Conservation (phyloP, 495 filamentous ascomycete species). For the Hypoxylon cercidicola region DNA sequence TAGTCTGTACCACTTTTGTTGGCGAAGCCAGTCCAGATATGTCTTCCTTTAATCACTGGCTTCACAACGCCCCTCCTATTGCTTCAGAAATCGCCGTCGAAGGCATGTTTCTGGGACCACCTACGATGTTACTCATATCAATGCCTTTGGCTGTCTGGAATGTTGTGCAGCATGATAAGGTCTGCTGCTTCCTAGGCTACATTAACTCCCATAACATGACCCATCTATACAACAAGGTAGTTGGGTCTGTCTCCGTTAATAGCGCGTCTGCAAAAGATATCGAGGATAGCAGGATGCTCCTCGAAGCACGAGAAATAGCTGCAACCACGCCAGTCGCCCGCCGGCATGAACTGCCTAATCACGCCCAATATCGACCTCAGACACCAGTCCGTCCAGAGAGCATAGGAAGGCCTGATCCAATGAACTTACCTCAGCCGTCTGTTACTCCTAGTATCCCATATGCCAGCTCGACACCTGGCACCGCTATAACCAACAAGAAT, state of each 20-base stretch:
- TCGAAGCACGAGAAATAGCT: constrained; percentile 54
- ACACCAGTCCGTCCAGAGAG: constrained; percentile 46
- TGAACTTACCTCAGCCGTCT: constrained; percentile 33
- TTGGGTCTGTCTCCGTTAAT: constrained; percentile 53
- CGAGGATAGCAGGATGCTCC: constrained; percentile 60
- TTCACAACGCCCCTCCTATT: constrained; percentile 58
- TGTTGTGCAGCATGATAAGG: constrained; percentile 65
- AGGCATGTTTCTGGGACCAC: constrained; percentile 67
- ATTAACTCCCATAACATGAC: constrained; percentile 68
- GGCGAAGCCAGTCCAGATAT: constrained; percentile 67
- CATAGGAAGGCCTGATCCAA: constrained; percentile 37
- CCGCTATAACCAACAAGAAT: constrained; percentile 50
- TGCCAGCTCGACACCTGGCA: constrained; percentile 32
- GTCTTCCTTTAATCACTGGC: constrained; percentile 67
- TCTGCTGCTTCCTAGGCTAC: constrained; percentile 65
- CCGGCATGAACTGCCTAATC: constrained; percentile 40
- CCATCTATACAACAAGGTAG: constrained; percentile 63
- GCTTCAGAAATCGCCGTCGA: constrained; percentile 65
- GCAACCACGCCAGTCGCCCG: constrained; percentile 44
- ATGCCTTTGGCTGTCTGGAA: constrained; percentile 67
- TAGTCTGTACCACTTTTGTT: constrained; percentile 67
- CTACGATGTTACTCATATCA: constrained; percentile 65
- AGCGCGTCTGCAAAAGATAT: constrained; percentile 55
- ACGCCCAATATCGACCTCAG: constrained; percentile 46
- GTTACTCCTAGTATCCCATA: constrained; percentile 33